phyloP scores from a whole-genome alignment of 2,329 filamentous ascomycete genomes.

The Fusarium redolens region DNA sequence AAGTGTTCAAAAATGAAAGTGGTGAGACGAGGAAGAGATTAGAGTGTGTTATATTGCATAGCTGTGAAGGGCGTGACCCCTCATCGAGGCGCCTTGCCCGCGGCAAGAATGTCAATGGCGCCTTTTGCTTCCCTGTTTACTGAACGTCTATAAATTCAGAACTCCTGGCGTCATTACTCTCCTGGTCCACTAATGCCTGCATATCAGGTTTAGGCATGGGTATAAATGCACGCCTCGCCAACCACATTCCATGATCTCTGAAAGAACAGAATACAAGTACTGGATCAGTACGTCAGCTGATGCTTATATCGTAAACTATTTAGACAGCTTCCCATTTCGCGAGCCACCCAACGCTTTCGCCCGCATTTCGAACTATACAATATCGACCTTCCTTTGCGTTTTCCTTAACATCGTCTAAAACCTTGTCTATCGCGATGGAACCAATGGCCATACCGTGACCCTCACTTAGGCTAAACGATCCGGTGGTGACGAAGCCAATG shows the following conservation, averaged over 20 bases:
- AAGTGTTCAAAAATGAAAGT: not conserved
- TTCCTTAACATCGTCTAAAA: constrained; percentile 54
- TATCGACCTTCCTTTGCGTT: constrained; percentile 60
- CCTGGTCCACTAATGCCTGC: not conserved
- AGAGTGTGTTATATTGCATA: constrained; percentile 2
- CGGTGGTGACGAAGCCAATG: constrained; percentile 90
- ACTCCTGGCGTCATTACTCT: constrained; percentile 7
- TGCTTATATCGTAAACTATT: not conserved
- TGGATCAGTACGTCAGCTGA: not conserved
- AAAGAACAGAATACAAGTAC: not conserved
- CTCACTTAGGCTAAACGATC: constrained; percentile 81
- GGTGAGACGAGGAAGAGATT: constrained; percentile 1
- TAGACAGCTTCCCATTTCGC: constrained; percentile 79
- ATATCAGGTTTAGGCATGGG: not conserved
- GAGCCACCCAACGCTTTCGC: constrained; percentile 81
- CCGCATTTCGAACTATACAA: constrained; percentile 86
- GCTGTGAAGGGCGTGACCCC: not conserved
- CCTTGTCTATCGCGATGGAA: constrained; percentile 70
- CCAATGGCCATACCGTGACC: constrained; percentile 83
- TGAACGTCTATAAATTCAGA: not conserved
- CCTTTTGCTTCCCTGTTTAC: constrained; percentile 35
- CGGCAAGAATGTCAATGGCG: constrained; percentile 44
- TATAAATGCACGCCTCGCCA: not conserved
- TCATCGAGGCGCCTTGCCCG: constrained; percentile 10
- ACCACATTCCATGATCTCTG: not conserved